These are phyloP conservation scores for Komagataella pastoris DNA, from an alignment of 805 yeast species.

Conservation along the genomic window DNA sequence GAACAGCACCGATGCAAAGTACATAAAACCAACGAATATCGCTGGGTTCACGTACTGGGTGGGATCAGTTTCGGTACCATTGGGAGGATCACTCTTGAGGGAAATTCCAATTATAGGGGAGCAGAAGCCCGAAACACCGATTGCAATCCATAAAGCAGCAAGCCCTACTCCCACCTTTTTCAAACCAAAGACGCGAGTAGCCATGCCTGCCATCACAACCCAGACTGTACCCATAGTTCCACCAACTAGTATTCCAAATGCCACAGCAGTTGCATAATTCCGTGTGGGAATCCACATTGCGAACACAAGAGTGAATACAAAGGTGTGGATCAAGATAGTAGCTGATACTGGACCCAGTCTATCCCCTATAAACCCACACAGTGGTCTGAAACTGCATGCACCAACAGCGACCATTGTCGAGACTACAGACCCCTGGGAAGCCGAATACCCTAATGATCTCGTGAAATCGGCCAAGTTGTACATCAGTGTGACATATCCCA, in stretches of 20 bases:
- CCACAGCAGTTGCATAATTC: slow-evolving; percentile 40
- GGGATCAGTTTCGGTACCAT: slow-evolving; percentile 21
- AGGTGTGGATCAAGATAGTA: slow-evolving; percentile 20
- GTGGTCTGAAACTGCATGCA: slow-evolving; percentile 40
- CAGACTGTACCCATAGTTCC: slow-evolving; percentile 48
- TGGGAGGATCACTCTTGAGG: slow-evolving; percentile 20
- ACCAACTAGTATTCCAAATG: slow-evolving; percentile 40
- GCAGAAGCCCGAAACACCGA: slow-evolving; percentile 36
- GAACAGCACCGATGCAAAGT: slow-evolving; percentile 27
- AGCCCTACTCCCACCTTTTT: slow-evolving; percentile 36
- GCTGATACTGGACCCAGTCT: slow-evolving; percentile 36
- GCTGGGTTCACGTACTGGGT: slow-evolving; percentile 38
- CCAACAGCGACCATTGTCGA: slow-evolving; percentile 52
- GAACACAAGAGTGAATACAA: slow-evolving; percentile 26
- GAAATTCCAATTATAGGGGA: slow-evolving; percentile 51
- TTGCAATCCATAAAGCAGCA: slow-evolving; percentile 31
- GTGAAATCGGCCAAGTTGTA: slow-evolving; percentile 51
- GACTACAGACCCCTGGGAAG: slow-evolving; percentile 41
- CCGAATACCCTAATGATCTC: slow-evolving; percentile 41
- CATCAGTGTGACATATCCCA: slow-evolving; percentile 48
- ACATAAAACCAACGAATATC: slow-evolving; percentile 46
- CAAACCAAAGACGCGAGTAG: slow-evolving; percentile 40
- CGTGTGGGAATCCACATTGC: slow-evolving; percentile 49
- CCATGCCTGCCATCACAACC: slow-evolving; percentile 38
- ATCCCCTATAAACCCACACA: slow-evolving; percentile 38